phyloP scores from a whole-genome alignment of 1,139 yeast genomes.

The Sugiyamaella grinbergsii region DNA sequence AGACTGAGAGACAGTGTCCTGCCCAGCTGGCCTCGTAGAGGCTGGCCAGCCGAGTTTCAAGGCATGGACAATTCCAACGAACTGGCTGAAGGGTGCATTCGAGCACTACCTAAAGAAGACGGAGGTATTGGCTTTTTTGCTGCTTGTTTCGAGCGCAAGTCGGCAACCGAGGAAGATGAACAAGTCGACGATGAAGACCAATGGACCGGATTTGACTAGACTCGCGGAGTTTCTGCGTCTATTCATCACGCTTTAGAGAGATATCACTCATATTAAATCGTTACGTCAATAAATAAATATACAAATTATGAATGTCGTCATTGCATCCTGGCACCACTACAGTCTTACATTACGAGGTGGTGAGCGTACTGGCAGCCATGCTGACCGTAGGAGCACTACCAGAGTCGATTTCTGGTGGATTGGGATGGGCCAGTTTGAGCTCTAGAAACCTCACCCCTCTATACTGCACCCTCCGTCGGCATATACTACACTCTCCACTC shows the following conservation, averaged over 20 bases:
- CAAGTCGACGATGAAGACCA: constrained; percentile 13
- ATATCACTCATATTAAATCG: constrained; percentile 1
- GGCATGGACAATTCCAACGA: constrained; percentile 52
- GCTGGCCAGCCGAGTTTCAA: constrained; percentile 67
- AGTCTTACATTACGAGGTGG: too few species aligned
- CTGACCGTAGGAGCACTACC: not conserved
- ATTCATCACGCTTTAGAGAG: not conserved
- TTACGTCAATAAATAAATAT: not conserved
- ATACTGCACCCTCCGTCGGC: constrained; percentile 39
- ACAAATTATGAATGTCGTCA: too few species aligned
- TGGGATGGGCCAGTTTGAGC: constrained; percentile 24
- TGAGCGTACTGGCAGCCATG: not conserved
- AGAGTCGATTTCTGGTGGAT: not conserved
- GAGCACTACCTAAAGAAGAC: constrained; percentile 82
- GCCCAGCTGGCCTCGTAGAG: constrained; percentile 85
- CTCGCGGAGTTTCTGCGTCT: not conserved
- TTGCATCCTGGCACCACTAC: too few species aligned
- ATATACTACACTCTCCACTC: constrained; percentile 42
- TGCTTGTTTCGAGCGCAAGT: constrained; percentile 62
- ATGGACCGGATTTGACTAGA: constrained; percentile 42
- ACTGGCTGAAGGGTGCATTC: constrained; percentile 81
- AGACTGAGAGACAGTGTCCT: constrained; percentile 64
- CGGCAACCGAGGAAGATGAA: constrained; percentile 16
- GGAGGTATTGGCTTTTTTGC: constrained; percentile 99
- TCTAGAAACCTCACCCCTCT: constrained; percentile 35